Percentiles rank a stretch among this genome's conserved stretches.
phyloP scores from a whole-genome alignment of 495 filamentous ascomycete species.

The Diplogelasinospora grovesii region DNA sequence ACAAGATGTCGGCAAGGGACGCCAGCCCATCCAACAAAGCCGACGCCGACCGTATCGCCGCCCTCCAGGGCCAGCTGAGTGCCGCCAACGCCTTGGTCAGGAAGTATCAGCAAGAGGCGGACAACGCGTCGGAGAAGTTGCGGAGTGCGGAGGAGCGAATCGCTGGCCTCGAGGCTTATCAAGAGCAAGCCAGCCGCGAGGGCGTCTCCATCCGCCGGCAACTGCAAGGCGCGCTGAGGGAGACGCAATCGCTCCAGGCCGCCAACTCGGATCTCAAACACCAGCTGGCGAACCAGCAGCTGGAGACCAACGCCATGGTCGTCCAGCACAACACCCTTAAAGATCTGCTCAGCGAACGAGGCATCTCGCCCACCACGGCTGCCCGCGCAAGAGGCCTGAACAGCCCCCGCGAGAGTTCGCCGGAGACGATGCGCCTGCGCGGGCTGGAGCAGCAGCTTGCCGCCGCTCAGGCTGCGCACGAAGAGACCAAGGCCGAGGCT shows the following conservation, averaged over 20 bases:
- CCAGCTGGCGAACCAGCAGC: conserved; percentile 71
- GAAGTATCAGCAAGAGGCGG: conserved; percentile 85
- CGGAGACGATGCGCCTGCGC: conserved; percentile 71
- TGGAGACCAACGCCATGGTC: conserved; percentile 80
- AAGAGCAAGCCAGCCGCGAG: conserved; percentile 93
- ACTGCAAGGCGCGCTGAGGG: conserved; percentile 73
- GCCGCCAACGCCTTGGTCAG: conserved; percentile 71
- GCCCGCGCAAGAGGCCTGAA: conserved; percentile 41
- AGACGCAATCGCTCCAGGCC: conserved; percentile 67
- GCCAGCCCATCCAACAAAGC: conserved; percentile 43
- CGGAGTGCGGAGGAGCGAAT: conserved; percentile 92
- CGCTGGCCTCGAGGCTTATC: conserved; percentile 90
- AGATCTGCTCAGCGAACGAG: conserved; percentile 82
- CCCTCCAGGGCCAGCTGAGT: conserved; percentile 73
- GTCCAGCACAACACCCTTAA: conserved; percentile 91
- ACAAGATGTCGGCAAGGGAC: conserved; percentile 55
- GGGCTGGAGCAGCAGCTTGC: conserved; percentile 90
- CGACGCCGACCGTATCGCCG: conserved; percentile 66
- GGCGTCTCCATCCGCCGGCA: conserved; percentile 82
- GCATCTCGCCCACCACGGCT: conserved; percentile 59
- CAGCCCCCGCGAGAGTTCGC: conserved; percentile 65
- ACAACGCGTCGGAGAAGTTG: conserved; percentile 79
- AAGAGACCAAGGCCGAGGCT: conserved; percentile 69
- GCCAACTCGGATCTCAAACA: conserved; percentile 72
- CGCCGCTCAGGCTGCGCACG: conserved; percentile 67